Evolutionary conservation across 2,329 filamentous ascomycete species (phyloP).

Genomic region (Beauveria scarabaeidicola): DNA sequence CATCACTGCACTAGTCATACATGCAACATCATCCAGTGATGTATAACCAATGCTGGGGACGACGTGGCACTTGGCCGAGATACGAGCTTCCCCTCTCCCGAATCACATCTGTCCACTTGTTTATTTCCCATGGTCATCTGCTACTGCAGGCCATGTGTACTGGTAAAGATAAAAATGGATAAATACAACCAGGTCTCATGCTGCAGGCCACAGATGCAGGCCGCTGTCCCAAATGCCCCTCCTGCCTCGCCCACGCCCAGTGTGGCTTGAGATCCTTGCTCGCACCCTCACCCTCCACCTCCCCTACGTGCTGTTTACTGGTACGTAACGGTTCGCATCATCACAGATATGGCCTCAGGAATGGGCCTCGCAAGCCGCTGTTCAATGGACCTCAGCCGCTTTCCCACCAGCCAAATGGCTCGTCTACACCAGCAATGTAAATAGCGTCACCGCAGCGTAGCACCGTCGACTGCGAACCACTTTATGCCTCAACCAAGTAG

Average conservation of each 20-base stretch:
- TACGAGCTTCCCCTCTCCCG: conserved; percentile 1
- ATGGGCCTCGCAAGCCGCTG: neutral
- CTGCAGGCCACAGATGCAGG: conserved; percentile 10
- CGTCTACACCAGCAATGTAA: neutral
- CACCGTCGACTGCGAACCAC: neutral
- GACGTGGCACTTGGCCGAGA: neutral
- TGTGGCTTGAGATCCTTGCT: conserved; percentile 10
- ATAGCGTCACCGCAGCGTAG: neutral
- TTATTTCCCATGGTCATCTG: conserved; percentile 4
- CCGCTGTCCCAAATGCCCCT: neutral
- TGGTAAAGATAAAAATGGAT: neutral
- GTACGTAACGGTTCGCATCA: conserved; percentile 9
- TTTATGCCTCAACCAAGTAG: neutral
- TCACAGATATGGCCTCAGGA: neutral
- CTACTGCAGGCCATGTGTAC: neutral
- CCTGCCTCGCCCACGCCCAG: neutral
- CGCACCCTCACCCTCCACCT: neutral
- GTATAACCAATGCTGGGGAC: neutral
- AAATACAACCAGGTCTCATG: conserved; percentile 5
- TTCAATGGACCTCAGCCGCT: neutral
- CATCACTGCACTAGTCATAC: neutral
- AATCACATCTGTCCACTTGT: neutral
- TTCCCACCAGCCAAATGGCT: neutral
- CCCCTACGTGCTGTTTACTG: neutral
- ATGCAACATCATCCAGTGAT: neutral